Evolutionary conservation across 805 yeast genomes (phyloP), one percentile per base, ranked within the genome.

Genomic region (Teunomyces aglyptinius): DNA sequence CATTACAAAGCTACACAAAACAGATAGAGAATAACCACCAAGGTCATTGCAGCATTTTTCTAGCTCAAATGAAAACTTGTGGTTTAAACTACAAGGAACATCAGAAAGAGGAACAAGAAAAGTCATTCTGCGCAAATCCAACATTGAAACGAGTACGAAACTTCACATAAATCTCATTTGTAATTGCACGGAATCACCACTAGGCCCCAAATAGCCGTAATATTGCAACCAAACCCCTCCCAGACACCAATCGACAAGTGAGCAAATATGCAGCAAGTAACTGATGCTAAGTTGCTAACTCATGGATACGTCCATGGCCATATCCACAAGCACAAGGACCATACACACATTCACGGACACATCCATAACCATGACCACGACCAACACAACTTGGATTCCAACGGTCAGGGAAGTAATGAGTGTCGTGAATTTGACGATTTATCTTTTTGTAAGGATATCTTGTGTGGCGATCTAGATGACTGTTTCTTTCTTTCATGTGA

Each of bases 251-350:
- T n/a, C 41, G 12, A 20, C 29, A 12, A 12, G 4, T 7, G 29
- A 20, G 12, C 26, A 20, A 31, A 13, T 15, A 31, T 31, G 33
- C 33, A 31, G 13, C 18, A 31, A 31, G 16, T 31, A 31, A 28
- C 42, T 16, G 31, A 28, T 24, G 33, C 42, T 13, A 38, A 26
- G 16, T 13, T 26, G 19, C 42, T 26, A 24, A 38, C 42, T 11
- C 80, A 77, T 48, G 85, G 85, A 16, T 70, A 77, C n/a, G 81
- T 81, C 13, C 87, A 82, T 61, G 87, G 87, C 3, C 87, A 82
- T 54, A 80, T 82, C 16, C 86, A 82, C 61, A 80, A 78, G 54
- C 83, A 79, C 57, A 71, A 75, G 47, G 81, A 79, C 55, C 76
- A 81, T 56, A 80, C 85, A 5, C 82, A 81, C 53, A 80, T 82